Percentiles rank a stretch among this genome's conserved stretches.
These are phyloP conservation scores for Paraphoma chrysanthemicola DNA, from an alignment of 2,329 filamentous ascomycete species.

Conservation along the genomic window DNA sequence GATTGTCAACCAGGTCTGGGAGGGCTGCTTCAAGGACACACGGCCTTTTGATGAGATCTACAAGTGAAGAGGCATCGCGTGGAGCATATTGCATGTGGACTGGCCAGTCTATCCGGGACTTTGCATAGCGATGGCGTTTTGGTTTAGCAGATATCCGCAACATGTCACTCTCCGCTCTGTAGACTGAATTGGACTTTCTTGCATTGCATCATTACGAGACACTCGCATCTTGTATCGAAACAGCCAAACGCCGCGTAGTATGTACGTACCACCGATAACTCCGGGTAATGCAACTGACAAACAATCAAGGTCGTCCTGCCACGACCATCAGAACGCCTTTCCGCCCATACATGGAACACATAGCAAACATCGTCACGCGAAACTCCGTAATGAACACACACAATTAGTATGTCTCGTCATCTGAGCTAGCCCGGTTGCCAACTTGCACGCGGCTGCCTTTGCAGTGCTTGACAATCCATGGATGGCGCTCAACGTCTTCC, in stretches of 20 bases:
- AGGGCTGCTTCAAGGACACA: slow-evolving; percentile 93
- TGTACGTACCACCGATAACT: slow-evolving; percentile 8
- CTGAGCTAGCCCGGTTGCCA: slow-evolving; percentile 30
- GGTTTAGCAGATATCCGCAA: slow-evolving; percentile 2
- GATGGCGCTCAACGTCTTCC: slow-evolving; percentile 86
- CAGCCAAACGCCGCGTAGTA: slow-evolving; percentile 7
- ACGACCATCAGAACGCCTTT: slow-evolving; percentile 11
- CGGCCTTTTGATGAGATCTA: slow-evolving; percentile 97
- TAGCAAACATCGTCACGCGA: slow-evolving; percentile 9
- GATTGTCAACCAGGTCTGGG: slow-evolving; percentile 97
- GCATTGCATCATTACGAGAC: slow-evolving; percentile 22
- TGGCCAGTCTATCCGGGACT: not conserved
- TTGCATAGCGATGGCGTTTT: slow-evolving; percentile 27
- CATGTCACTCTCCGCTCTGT: slow-evolving; percentile 22
- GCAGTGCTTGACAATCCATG: slow-evolving; percentile 98
- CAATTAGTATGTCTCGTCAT: slow-evolving; percentile 27
- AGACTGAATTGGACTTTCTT: slow-evolving; percentile 6
- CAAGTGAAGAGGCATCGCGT: slow-evolving; percentile 6
- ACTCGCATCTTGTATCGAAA: slow-evolving; percentile 8
- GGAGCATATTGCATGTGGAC: slow-evolving; percentile 3
- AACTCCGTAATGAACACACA: slow-evolving; percentile 3
- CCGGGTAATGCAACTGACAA: slow-evolving; percentile 13
- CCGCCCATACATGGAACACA: slow-evolving; percentile 22
- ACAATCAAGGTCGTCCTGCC: not conserved
- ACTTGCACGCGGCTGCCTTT: slow-evolving; percentile 45